A percentile compares a stretch with the other conserved stretches of the same genome.
phyloP scores from a whole-genome alignment of 495 filamentous ascomycete species.

The Stereocaulon alpinum region DNA sequence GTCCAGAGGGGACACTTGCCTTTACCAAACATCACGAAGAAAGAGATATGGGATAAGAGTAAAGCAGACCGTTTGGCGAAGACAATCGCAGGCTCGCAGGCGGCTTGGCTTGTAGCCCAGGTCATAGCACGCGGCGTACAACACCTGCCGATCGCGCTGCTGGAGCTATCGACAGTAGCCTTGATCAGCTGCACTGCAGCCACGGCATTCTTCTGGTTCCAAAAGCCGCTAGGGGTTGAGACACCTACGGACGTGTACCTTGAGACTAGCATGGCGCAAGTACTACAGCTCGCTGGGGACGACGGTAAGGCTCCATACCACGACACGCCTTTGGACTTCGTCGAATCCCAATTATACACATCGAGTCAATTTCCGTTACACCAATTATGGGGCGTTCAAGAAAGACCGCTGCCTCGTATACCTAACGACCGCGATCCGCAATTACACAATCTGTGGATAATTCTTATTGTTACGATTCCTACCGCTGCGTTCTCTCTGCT shows the following conservation, averaged over 20 bases:
- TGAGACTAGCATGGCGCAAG: not conserved
- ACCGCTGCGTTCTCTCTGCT: slow-evolving; percentile 24
- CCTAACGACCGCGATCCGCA: slow-evolving; percentile 22
- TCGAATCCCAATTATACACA: slow-evolving; percentile 21
- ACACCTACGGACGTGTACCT: slow-evolving; percentile 11
- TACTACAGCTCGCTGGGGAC: not conserved
- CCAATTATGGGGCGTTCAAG: slow-evolving; percentile 6
- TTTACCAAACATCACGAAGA: slow-evolving; percentile 14
- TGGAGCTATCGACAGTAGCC: slow-evolving; percentile 28
- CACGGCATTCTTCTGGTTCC: slow-evolving; percentile 21
- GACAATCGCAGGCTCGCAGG: slow-evolving; percentile 24
- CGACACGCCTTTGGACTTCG: slow-evolving; percentile 28
- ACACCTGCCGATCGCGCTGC: slow-evolving; percentile 24
- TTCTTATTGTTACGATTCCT: slow-evolving; percentile 11
- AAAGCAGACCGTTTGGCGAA: slow-evolving; percentile 26
- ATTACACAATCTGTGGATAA: slow-evolving; percentile 9
- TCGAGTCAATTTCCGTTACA: slow-evolving; percentile 8
- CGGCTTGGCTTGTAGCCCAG: slow-evolving; percentile 25
- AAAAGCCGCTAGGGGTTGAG: slow-evolving; percentile 27
- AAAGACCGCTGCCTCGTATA: slow-evolving; percentile 21
- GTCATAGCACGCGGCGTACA: slow-evolving; percentile 19
- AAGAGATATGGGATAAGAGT: slow-evolving; percentile 29
- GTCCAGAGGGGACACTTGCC: slow-evolving; percentile 18
- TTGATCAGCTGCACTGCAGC: slow-evolving; percentile 24
- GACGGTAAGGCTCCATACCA: slow-evolving; percentile 2